These are phyloP conservation scores for Lepraria neglecta DNA, from an alignment of 495 filamentous ascomycete species.

Conservation along the genomic window DNA sequence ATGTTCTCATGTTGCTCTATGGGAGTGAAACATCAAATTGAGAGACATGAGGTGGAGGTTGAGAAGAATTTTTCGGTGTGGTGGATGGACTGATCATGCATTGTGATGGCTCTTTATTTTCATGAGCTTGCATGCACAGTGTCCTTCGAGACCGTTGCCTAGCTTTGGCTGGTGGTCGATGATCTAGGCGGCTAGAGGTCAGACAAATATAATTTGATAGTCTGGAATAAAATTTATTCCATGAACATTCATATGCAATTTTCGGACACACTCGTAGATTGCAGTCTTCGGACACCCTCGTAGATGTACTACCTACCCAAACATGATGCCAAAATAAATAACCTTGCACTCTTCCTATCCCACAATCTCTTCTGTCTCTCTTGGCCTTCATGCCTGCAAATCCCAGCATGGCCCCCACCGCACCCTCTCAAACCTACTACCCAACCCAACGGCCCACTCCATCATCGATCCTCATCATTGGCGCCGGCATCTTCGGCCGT, in stretches of 20 bases:
- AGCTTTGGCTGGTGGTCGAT: background rate
- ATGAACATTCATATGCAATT: background rate
- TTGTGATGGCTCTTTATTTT: conserved; percentile 5
- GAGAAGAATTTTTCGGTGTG: conserved; percentile 5
- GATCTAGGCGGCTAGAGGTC: background rate
- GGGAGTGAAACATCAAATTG: conserved; percentile 20
- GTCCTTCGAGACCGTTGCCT: background rate
- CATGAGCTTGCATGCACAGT: conserved; percentile 10
- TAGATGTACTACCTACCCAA: too few relatives aligned
- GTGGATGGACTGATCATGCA: conserved; percentile 11
- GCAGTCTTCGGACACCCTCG: too few relatives aligned
- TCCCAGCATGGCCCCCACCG: background rate
- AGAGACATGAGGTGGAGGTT: background rate
- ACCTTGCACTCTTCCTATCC: background rate
- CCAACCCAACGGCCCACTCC: background rate
- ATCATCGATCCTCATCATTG: conserved; percentile 62
- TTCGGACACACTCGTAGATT: background rate
- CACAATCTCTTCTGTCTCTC: background rate
- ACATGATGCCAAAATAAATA: too few relatives aligned
- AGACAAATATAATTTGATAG: conserved; percentile 14
- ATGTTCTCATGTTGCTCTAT: conserved; percentile 3
- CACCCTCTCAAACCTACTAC: background rate
- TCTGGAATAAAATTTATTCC: conserved; percentile 14
- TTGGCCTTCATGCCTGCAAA: background rate
- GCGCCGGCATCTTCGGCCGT: conserved; percentile 72